Base-by-base conservation (phyloP, 345 rosid species). In the Pelargonium nanum region DNA sequence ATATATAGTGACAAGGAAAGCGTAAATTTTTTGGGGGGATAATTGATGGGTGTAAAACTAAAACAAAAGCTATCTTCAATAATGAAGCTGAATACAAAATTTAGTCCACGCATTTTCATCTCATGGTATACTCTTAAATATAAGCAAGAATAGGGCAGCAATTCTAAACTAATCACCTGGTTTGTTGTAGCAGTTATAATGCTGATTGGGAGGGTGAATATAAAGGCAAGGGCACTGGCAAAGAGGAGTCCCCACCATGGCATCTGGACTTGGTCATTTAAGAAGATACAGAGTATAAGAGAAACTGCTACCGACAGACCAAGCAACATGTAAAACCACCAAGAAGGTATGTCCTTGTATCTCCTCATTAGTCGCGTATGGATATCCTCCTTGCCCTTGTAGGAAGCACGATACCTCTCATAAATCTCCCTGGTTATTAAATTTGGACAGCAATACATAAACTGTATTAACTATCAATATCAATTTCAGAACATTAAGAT, bases 191-290 rank as follows among this genome's bases (percentile, higher is more conserved):
- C 71, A 12, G 71, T 68, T 4, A 68, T 68, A 30, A 68, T 61
- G 58, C 71, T 68, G 50, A 68, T 26, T 15, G 71, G 71, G 45
- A 68, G 72, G 61, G 72, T 68, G 67, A 68, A 68, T 22, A 68
- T 10, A 17, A 68, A 68, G 12, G 66, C 72, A 0, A 68, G 66
- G 51, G 22, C 61, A 22, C 61, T 56, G 7, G 66, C 72, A 25
- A 68, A 68, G 24, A 68, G 5, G 25, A 68, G 72, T 25, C 66
- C 66, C 66, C 71, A 68, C 66, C 71, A 68, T 4, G 66, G 71
- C 71, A 68, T 15, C 19, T 68, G 72, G 57, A 68, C 61, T 34
- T 68, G 62, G 0, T 68, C 61, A 13, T 57, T 68, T 55, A 68
- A 28, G 72, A 68, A 62, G 65, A 57, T 68, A 62, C 72, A 61